Conservation (phyloP, 805 yeast species). For the Debaryomyces prosopidis region DNA sequence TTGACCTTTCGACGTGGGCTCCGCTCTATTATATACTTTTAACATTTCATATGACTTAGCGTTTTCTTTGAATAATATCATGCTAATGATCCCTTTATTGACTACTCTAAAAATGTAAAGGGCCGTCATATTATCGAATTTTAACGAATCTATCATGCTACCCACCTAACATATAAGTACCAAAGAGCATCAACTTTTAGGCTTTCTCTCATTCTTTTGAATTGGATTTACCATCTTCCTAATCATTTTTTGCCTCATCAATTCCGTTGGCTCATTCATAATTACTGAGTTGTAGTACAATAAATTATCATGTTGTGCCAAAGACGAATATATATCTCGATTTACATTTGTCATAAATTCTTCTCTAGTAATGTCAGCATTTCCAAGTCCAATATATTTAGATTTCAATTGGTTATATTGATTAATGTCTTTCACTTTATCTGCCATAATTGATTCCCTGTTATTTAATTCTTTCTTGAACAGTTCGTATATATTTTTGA, state of each 20-base stretch:
- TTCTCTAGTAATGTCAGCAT: constrained; percentile 62
- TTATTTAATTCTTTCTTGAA: too few relatives aligned
- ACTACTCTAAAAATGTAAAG: too few relatives aligned
- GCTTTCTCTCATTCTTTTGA: not conserved
- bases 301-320: constrained; percentile 58
- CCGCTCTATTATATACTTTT: too few relatives aligned
- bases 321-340: constrained; percentile 63
- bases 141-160: too few relatives aligned
- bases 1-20: not conserved
- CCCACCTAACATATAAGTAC: too few relatives aligned
- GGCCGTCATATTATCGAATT: too few relatives aligned
- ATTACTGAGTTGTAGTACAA: constrained; percentile 57
- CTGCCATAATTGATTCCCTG: constrained; percentile 30
- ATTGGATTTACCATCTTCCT: constrained; percentile 34
- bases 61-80: too few relatives aligned
- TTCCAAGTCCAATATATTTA: constrained; percentile 75
- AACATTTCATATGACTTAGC: too few relatives aligned
- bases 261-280: constrained; percentile 39
- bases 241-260: constrained; percentile 31
- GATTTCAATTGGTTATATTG: constrained; percentile 37
- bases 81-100: too few relatives aligned
- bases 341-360: constrained; percentile 72
- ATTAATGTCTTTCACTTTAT: constrained; percentile 38
- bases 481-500: too few relatives aligned
- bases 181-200: not conserved